A percentile compares a stretch with the other conserved stretches of the same genome.
Conservation (phyloP, 352 stramenopile genomes). For the Pythium pyrilobum region DNA sequence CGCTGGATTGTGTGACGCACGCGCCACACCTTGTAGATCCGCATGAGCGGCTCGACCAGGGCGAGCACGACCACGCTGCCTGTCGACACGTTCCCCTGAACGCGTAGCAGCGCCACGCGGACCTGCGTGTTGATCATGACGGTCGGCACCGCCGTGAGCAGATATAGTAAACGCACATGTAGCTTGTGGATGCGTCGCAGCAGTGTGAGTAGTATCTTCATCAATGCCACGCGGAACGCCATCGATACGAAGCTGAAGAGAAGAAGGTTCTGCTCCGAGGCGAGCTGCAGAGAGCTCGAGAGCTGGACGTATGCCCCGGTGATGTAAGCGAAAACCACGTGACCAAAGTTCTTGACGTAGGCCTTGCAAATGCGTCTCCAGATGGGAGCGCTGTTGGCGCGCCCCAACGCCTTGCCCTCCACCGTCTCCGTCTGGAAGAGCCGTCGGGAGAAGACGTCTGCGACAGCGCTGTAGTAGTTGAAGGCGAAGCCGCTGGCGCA, state of each 20-base stretch:
- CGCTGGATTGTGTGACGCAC: neutral
- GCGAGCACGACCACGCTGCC: neutral
- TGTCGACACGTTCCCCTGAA: neutral
- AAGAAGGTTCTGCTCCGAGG: neutral
- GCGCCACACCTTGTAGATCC: neutral
- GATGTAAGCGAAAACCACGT: neutral
- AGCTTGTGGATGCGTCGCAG: neutral
- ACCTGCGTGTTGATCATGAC: slow-evolving; percentile 8
- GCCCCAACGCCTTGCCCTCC: neutral
- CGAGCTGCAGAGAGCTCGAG: neutral
- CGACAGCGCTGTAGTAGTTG: neutral
- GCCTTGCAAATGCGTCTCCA: neutral
- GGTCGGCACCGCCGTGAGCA: neutral
- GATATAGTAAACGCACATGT: neutral
- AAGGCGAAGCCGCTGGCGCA: neutral
- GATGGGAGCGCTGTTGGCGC: neutral
- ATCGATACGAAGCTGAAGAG: neutral
- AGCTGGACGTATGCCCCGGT: neutral
- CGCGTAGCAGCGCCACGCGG: neutral
- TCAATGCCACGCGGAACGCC: neutral
- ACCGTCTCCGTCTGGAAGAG: slow-evolving; percentile 7
- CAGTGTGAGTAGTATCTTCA: slow-evolving; percentile 1
- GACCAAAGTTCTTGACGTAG: neutral
- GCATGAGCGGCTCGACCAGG: slow-evolving; percentile 1
- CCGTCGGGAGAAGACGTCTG: neutral